phyloP scores from a whole-genome alignment of 2,329 filamentous ascomycete genomes.

The Aspergillus versicolor region DNA sequence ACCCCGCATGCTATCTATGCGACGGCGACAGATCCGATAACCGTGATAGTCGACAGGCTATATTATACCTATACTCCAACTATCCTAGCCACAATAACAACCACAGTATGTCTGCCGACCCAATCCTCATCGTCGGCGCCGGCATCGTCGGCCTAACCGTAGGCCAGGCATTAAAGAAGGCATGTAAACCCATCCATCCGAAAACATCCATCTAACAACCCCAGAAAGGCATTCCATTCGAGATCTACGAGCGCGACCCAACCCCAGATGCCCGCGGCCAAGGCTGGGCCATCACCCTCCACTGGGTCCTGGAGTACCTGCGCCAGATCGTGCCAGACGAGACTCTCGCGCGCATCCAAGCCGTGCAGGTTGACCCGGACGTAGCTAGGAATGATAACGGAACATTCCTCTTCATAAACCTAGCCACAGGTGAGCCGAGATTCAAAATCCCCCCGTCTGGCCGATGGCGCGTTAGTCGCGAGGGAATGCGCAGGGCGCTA shows the following conservation, averaged over 20 bases:
- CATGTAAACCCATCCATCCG: background rate
- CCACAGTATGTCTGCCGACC: background rate
- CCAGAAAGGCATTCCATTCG: constrained; percentile 30
- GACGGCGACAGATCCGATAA: constrained; percentile 14
- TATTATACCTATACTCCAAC: background rate
- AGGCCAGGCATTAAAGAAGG: constrained; percentile 23
- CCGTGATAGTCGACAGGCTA: background rate
- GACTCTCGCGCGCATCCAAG: constrained; percentile 18
- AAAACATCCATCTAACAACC: no score
- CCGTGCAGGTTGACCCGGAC: constrained; percentile 24
- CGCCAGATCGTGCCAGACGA: constrained; percentile 19
- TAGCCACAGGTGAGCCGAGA: constrained; percentile 27
- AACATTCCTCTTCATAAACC: constrained; percentile 30
- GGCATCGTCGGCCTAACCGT: constrained; percentile 27
- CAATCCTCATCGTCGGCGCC: constrained; percentile 28
- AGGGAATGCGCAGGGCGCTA: constrained; percentile 22
- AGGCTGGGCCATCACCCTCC: constrained; percentile 29
- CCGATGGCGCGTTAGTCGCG: constrained; percentile 28
- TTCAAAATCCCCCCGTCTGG: constrained; percentile 29
- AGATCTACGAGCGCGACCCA: constrained; percentile 31
- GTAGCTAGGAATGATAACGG: constrained; percentile 24
- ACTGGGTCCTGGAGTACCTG: constrained; percentile 27
- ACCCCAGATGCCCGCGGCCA: constrained; percentile 24
- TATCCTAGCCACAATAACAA: no score
- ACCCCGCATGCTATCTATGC: constrained; percentile 24